Evolutionary conservation across 2,329 filamentous ascomycete genomes (phyloP).

Genomic region (Aspergillus terreus): DNA sequence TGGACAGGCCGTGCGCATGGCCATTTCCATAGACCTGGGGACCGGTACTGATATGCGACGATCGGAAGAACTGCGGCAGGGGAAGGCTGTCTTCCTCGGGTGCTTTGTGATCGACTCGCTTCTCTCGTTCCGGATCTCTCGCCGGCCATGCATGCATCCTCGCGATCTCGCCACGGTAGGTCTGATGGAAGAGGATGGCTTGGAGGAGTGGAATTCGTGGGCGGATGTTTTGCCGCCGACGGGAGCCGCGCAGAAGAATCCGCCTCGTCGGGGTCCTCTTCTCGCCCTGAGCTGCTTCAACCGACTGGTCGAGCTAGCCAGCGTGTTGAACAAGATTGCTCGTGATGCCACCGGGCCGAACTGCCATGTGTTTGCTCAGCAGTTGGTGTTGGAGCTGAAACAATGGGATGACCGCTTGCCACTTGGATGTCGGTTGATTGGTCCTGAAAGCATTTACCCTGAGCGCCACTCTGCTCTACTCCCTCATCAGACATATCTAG

Average conservation of each 20-base stretch:
- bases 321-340: constrained; percentile 33
- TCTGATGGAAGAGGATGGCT: constrained; percentile 59
- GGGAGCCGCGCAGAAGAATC: constrained; percentile 25
- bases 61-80: constrained; percentile 31
- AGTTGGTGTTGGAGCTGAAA: constrained; percentile 34
- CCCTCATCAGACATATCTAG: constrained; percentile 39
- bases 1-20: constrained; percentile 50
- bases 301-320: constrained; percentile 42
- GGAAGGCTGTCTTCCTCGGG: constrained; percentile 47
- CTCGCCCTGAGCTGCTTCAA: constrained; percentile 54
- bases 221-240: constrained; percentile 42
- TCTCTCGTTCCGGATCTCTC: constrained; percentile 46
- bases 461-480: constrained; percentile 34
- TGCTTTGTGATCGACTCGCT: constrained; percentile 54
- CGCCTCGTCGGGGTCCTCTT: constrained; percentile 36
- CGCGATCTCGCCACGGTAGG: constrained; percentile 48
- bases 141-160: constrained; percentile 43
- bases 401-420: constrained; percentile 36
- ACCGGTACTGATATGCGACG: constrained; percentile 22
- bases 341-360: constrained; percentile 29
- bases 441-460: constrained; percentile 33
- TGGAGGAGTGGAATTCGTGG: constrained; percentile 75
- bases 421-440: constrained; percentile 34
- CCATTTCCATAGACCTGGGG: constrained; percentile 37
- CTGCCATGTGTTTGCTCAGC: constrained; percentile 27